Conservation (phyloP, 345 rosid genomes). For the Rhizophora apiculata region DNA sequence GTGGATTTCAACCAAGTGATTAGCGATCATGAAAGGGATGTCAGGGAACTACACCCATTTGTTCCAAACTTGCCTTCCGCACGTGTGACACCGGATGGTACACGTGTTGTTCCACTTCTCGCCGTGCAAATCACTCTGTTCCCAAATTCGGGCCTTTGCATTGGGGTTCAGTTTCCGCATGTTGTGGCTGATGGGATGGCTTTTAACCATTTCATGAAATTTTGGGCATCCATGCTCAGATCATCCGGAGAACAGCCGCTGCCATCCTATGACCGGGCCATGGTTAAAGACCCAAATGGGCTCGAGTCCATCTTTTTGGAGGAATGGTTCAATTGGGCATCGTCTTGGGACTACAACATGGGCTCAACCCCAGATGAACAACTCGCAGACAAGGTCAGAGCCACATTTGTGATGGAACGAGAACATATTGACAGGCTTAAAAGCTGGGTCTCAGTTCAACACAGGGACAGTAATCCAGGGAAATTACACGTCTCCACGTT, state of each 20-base stretch:
- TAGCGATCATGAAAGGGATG: constrained; percentile 17
- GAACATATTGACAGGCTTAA: constrained; percentile 22
- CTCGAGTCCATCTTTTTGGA: constrained; percentile 16
- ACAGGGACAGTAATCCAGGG: not conserved
- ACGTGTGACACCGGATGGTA: not conserved
- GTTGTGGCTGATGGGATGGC: constrained; percentile 40
- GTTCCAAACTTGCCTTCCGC: constrained; percentile 23
- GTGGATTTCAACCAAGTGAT: constrained; percentile 19
- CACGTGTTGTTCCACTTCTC: constrained; percentile 14
- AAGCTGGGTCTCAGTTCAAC: constrained; percentile 2
- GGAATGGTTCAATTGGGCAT: constrained; percentile 12
- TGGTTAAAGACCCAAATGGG: constrained; percentile 22
- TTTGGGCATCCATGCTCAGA: constrained; percentile 31
- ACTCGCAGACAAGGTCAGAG: constrained; percentile 23
- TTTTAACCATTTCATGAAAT: constrained; percentile 38
- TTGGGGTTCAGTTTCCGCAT: constrained; percentile 29
- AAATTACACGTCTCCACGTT: constrained; percentile 21
- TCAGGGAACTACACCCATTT: constrained; percentile 20
- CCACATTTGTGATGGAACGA: constrained; percentile 24
- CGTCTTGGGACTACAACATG: constrained; percentile 3
- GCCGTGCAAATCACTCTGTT: constrained; percentile 39
- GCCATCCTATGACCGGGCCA: constrained; percentile 18
- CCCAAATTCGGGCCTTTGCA: constrained; percentile 35
- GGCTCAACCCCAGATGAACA: not conserved
- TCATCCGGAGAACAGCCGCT: not conserved